Conservation (phyloP, 2,329 filamentous ascomycete genomes). For the Trichoderma sp. region DNA sequence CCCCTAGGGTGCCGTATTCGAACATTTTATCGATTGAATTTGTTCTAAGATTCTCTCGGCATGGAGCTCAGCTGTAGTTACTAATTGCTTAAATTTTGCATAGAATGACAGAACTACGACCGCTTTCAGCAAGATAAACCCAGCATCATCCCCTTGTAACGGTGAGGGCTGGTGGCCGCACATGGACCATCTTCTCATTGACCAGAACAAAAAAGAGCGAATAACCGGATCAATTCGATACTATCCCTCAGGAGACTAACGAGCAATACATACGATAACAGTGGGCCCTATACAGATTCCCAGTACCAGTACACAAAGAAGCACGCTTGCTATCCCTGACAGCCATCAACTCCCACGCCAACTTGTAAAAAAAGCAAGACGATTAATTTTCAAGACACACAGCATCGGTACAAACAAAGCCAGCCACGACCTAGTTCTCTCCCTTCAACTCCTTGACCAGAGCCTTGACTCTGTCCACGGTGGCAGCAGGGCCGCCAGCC, state of each 20-base stretch:
- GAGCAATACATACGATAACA: constrained; percentile 15
- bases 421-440: constrained; percentile 15
- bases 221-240: constrained; percentile 1
- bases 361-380: background rate
- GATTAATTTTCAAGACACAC: background rate
- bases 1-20: background rate
- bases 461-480: constrained; percentile 72
- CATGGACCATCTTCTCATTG: background rate
- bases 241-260: constrained; percentile 13
- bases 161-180: background rate
- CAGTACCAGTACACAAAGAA: constrained; percentile 16
- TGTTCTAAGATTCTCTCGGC: background rate
- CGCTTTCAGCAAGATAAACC: background rate
- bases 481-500: constrained; percentile 72
- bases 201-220: background rate
- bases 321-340: constrained; percentile 20
- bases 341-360: constrained; percentile 19
- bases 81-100: background rate
- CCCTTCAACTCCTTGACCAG: constrained; percentile 53
- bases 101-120: background rate
- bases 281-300: constrained; percentile 16
- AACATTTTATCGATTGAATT: background rate
- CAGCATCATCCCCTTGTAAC: background rate
- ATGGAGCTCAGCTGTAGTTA: too few species aligned
- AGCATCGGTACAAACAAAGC: background rate